Evolutionary conservation across 169 alveolate genomes (phyloP).

Genomic region (Plasmodium vinckei): DNA sequence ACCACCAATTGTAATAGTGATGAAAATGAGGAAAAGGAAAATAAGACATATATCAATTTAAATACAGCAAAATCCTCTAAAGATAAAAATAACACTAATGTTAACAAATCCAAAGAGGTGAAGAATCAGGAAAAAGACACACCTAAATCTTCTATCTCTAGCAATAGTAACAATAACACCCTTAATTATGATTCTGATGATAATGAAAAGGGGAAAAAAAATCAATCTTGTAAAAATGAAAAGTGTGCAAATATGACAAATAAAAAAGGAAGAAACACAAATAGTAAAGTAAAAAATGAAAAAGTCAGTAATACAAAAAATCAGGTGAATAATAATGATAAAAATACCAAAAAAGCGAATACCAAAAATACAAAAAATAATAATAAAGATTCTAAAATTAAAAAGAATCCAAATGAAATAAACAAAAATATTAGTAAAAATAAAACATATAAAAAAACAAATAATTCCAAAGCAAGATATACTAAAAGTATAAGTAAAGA

Average conservation of each 20-base stretch:
- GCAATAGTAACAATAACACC: constrained; percentile 4
- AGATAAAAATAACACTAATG: constrained; percentile 1
- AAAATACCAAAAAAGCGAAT: neutral
- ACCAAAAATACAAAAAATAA: constrained; percentile 2
- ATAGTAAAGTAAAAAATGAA: neutral
- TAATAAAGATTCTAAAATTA: constrained; percentile 1
- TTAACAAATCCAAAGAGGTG: neutral
- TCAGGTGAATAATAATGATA: neutral
- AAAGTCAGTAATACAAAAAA: neutral
- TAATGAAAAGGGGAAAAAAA: neutral
- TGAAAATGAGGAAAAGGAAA: neutral
- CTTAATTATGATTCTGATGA: too few relatives aligned
- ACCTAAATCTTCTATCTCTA: neutral
- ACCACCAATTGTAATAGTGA: neutral
- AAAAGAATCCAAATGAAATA: neutral
- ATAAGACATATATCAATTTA: too few relatives aligned
- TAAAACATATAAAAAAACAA: neutral
- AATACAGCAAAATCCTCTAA: too few relatives aligned
- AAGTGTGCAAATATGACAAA: neutral
- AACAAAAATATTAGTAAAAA: constrained; percentile 3
- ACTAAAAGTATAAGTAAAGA: neutral
- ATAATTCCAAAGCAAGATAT: neutral
- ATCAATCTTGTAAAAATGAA: neutral
- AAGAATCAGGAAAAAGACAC: neutral
- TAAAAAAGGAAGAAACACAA: neutral